Evolutionary conservation across 2,329 filamentous ascomycete species (phyloP).

Genomic region (Onygenales sp.): DNA sequence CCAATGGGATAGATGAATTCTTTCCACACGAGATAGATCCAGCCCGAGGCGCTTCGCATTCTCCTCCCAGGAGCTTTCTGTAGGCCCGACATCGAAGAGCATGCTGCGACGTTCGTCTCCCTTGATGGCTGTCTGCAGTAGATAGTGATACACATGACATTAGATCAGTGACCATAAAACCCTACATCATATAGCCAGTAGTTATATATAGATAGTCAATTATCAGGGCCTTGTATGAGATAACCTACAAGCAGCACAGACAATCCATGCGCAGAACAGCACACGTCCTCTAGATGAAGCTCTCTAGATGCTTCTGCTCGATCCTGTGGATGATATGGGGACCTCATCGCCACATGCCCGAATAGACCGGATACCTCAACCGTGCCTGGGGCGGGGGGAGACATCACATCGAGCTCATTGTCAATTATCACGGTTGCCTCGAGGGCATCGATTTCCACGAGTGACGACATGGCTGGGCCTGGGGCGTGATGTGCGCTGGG

Average conservation of each 20-base stretch:
- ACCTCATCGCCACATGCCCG: constrained; percentile 31
- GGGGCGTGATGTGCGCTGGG: neutral
- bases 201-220: neutral
- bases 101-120: constrained; percentile 37
- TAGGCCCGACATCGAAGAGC: constrained; percentile 46
- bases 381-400: constrained; percentile 34
- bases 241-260: constrained; percentile 41
- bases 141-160: neutral
- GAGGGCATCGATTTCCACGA: constrained; percentile 37
- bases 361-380: constrained; percentile 36
- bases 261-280: constrained; percentile 46
- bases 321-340: constrained; percentile 22
- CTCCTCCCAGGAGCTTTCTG: constrained; percentile 42
- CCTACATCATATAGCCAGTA: neutral
- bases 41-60: constrained; percentile 38
- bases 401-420: constrained; percentile 47
- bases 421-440: constrained; percentile 44
- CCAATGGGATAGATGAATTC: constrained; percentile 45
- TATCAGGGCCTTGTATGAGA: neutral
- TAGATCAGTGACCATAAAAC: neutral
- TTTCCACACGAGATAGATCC: constrained; percentile 36
- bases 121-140: constrained; percentile 37
- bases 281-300: constrained; percentile 41
- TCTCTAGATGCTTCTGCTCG: constrained; percentile 37
- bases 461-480: constrained; percentile 4